Evolutionary conservation across 306 rosid genomes (phyloP).

Genomic region (Adenanthera pavonina): DNA sequence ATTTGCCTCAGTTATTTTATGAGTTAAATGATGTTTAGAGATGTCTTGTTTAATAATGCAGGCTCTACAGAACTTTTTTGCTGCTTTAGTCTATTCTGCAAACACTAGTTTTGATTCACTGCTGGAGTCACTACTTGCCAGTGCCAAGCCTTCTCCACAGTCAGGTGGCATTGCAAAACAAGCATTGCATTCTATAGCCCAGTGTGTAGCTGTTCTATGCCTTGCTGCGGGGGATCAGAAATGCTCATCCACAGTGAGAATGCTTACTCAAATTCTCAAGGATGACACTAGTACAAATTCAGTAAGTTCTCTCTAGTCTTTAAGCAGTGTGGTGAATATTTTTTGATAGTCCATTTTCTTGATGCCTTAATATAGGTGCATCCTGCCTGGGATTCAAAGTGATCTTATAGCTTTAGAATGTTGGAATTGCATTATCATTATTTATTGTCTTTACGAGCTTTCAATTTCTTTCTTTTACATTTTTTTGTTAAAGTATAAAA

Average conservation of each 20-base stretch:
- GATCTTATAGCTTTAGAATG: conserved; percentile 22
- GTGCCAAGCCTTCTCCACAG: conserved; percentile 95
- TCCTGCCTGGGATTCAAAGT: not conserved
- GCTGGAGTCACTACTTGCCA: conserved; percentile 86
- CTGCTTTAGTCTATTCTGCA: conserved; percentile 89
- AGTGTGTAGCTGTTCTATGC: conserved; percentile 96
- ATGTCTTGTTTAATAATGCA: conserved; percentile 47
- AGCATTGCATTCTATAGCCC: conserved; percentile 94
- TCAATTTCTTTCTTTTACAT: conserved; percentile 16
- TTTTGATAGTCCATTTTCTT: conserved; percentile 25
- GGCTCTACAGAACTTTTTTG: conserved; percentile 93
- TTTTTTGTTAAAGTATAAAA: conserved; percentile 17
- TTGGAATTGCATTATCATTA: conserved; percentile 4
- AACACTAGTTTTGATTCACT: conserved; percentile 93
- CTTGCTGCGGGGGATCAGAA: conserved; percentile 95
- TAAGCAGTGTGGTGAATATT: conserved; percentile 14
- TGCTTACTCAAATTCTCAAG: conserved; percentile 93
- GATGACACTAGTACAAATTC: conserved; percentile 83
- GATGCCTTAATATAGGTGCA: not conserved
- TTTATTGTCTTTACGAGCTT: conserved; percentile 16
- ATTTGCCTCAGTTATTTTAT: conserved; percentile 10
- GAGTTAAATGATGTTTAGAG: conserved; percentile 40
- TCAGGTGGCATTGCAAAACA: conserved; percentile 98
- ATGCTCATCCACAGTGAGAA: conserved; percentile 86
- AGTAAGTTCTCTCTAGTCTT: conserved; percentile 47